A percentile compares a stretch with the other conserved stretches of the same genome.
Conservation (phyloP, 345 rosid species). For the Excoecaria cochinchinensis region DNA sequence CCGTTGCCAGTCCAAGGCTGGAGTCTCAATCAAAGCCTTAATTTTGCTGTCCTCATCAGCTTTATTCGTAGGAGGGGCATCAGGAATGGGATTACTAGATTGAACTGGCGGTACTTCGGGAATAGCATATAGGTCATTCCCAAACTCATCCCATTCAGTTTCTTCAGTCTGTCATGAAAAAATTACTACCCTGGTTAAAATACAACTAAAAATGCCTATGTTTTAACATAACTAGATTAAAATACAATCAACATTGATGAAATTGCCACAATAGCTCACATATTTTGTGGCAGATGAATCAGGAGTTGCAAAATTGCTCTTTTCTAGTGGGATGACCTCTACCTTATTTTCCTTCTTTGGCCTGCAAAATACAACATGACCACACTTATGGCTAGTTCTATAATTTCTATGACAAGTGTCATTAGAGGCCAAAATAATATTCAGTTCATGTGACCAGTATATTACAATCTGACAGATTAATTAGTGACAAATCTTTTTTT, state of each 20-base stretch:
- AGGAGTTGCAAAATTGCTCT: slow-evolving; percentile 42
- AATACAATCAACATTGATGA: neutral
- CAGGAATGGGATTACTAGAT: slow-evolving; percentile 46
- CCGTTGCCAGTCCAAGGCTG: slow-evolving; percentile 99
- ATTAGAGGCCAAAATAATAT: neutral
- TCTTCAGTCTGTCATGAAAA: slow-evolving; percentile 59
- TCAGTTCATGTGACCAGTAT: neutral
- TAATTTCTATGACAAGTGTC: slow-evolving; percentile 6
- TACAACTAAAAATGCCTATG: neutral
- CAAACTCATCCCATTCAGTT: slow-evolving; percentile 92
- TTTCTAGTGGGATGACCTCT: slow-evolving; percentile 52
- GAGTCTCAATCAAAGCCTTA: slow-evolving; percentile 86
- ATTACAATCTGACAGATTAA: neutral
- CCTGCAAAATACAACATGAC: slow-evolving; percentile 50
- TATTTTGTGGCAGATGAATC: slow-evolving; percentile 55
- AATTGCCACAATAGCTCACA: slow-evolving; percentile 42
- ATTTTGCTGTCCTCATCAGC: slow-evolving; percentile 96
- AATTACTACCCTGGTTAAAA: neutral
- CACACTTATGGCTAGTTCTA: slow-evolving; percentile 27
- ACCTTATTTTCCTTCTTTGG: slow-evolving; percentile 52
- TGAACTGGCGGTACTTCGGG: slow-evolving; percentile 63
- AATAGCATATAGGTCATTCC: slow-evolving; percentile 86
- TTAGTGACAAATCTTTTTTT: neutral
- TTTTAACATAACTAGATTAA: neutral
- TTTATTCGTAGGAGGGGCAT: slow-evolving; percentile 56